phyloP scores from a whole-genome alignment of 2,329 filamentous ascomycete genomes.

The Cadophora malorum region DNA sequence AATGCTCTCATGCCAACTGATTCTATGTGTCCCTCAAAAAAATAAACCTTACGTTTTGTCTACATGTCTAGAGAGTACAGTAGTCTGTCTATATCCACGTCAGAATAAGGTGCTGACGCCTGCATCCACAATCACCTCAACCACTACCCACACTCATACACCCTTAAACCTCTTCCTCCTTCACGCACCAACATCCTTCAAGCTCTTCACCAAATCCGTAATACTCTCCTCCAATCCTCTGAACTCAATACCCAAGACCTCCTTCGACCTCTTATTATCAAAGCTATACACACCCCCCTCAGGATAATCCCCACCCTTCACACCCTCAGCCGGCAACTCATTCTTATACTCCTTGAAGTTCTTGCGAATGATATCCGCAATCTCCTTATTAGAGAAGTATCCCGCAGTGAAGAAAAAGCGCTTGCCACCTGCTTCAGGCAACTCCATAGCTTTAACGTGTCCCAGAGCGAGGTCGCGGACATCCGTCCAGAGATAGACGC shows the following conservation, averaged over 20 bases:
- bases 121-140: not conserved
- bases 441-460: conserved; percentile 65
- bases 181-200: conserved; percentile 42
- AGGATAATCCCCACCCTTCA: conserved; percentile 46
- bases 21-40: no score
- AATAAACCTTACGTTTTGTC: no score
- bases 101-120: not conserved
- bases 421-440: conserved; percentile 62
- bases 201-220: conserved; percentile 60
- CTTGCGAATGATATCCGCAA: conserved; percentile 61
- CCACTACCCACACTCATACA: not conserved
- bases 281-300: conserved; percentile 57
- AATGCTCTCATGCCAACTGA: no score
- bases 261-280: conserved; percentile 60
- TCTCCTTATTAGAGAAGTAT: conserved; percentile 65
- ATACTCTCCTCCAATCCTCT: conserved; percentile 63
- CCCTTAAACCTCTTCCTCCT: no score
- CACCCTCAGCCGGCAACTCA: conserved; percentile 53
- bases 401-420: conserved; percentile 69
- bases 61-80: not conserved
- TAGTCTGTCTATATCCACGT: not conserved
- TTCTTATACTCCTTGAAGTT: conserved; percentile 60
- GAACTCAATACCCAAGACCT: conserved; percentile 66
- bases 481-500: conserved; percentile 65
- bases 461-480: conserved; percentile 67